A percentile compares a stretch with the other conserved stretches of the same genome.
Conservation (phyloP, 805 yeast species). For the Millerozyma acaciae region DNA sequence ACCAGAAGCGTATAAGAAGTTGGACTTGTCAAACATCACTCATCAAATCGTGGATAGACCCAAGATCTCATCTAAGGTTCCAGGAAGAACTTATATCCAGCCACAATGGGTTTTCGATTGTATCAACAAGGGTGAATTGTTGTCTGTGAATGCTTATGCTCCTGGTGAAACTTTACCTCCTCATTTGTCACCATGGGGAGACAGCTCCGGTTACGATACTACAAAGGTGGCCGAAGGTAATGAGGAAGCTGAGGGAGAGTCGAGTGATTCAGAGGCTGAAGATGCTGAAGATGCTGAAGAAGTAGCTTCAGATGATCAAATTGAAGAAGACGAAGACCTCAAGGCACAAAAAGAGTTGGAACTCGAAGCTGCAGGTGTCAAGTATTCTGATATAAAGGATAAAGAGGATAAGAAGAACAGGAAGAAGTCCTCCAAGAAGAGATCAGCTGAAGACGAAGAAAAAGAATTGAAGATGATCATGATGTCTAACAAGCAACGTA, state of each 20-base stretch:
- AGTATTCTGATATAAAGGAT: constrained; percentile 53
- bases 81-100: constrained; percentile 91
- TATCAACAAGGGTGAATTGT: constrained; percentile 69
- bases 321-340: constrained; percentile 52
- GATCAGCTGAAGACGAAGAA: constrained; percentile 68
- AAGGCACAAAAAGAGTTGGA: constrained; percentile 87
- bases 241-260: constrained; percentile 49
- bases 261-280: constrained; percentile 31
- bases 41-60: constrained; percentile 97
- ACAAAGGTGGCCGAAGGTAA: constrained; percentile 38
- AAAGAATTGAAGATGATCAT: constrained; percentile 90
- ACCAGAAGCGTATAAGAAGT: constrained; percentile 39
- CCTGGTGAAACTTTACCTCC: constrained; percentile 97
- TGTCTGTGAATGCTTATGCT: constrained; percentile 77
- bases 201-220: constrained; percentile 87
- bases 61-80: constrained; percentile 64
- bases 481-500: constrained; percentile 97
- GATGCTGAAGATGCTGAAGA: constrained; percentile 54
- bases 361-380: constrained; percentile 72
- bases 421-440: constrained; percentile 36
- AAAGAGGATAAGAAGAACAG: constrained; percentile 10
- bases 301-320: constrained; percentile 47
- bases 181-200: constrained; percentile 99
- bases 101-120: constrained; percentile 98
- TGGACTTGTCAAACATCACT: constrained; percentile 69